phyloP scores from a whole-genome alignment of 257 asterid species.

The Fraxinus quadrangulata region DNA sequence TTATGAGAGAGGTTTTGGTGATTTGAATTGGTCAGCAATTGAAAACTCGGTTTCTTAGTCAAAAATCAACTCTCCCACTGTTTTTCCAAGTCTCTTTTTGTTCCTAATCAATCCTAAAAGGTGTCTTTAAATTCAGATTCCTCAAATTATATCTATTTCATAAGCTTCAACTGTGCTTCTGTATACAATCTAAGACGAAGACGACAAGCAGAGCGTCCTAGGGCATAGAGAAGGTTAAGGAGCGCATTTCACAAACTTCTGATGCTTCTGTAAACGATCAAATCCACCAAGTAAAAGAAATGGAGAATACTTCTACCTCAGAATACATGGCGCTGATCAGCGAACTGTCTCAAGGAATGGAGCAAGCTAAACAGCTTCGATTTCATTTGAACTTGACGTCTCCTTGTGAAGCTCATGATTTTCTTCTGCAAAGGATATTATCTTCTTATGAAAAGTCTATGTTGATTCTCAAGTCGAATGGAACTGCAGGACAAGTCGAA shows the following conservation, averaged over 20 bases:
- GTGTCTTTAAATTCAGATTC: conserved; percentile 28
- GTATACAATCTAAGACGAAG: background rate
- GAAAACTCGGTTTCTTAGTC: conserved; percentile 43
- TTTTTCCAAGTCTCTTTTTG: conserved; percentile 25
- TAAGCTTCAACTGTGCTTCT: background rate
- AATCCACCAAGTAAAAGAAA: conserved; percentile 9
- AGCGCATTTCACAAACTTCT: background rate
- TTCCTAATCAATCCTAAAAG: background rate
- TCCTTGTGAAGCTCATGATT: conserved; percentile 21
- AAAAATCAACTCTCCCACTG: conserved; percentile 35
- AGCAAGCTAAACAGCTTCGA: conserved; percentile 35
- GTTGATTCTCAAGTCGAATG: conserved; percentile 45
- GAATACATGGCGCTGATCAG: conserved; percentile 39
- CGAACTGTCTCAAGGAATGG: conserved; percentile 49
- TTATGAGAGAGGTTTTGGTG: background rate
- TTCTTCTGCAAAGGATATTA: conserved; percentile 38
- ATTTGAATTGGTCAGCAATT: background rate
- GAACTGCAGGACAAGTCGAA: conserved; percentile 24
- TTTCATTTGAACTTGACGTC: conserved; percentile 23
- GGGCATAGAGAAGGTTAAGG: background rate
- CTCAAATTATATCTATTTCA: background rate
- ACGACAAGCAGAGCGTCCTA: background rate
- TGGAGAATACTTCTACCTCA: conserved; percentile 39
- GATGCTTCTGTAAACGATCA: background rate
- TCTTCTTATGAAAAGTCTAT: conserved; percentile 45